phyloP scores from a whole-genome alignment of 2,329 filamentous ascomycete species.

The Colletotrichum sp. region DNA sequence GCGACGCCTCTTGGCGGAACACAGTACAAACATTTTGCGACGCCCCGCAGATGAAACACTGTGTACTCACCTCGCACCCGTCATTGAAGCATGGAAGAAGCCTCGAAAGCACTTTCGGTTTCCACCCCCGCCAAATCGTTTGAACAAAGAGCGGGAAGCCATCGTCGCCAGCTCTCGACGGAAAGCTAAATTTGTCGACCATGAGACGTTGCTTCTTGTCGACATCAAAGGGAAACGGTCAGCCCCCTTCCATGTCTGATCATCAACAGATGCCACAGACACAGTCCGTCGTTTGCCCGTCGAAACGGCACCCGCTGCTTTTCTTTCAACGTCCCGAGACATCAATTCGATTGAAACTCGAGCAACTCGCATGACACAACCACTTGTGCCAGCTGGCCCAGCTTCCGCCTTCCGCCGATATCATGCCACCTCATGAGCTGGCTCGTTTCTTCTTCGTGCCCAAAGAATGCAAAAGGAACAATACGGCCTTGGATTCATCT shows the following conservation, averaged over 20 bases:
- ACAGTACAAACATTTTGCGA: neutral
- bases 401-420: neutral
- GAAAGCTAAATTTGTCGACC: neutral
- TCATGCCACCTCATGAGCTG: neutral
- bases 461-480: neutral
- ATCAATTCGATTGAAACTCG: neutral
- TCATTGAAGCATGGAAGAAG: neutral
- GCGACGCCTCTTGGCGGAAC: neutral
- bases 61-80: neutral
- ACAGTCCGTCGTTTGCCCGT: neutral
- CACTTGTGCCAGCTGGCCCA: neutral
- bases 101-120: neutral
- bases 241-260: neutral
- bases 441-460: neutral
- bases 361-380: neutral
- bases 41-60: neutral
- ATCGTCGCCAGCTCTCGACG: neutral
- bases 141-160: neutral
- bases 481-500: neutral
- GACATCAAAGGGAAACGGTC: neutral
- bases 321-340: constrained; percentile 6
- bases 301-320: neutral
- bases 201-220: neutral
- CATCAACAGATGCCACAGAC: neutral
- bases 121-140: neutral